These are phyloP conservation scores for Scedosporium aurantiacum DNA, from an alignment of 2,329 filamentous ascomycete species.

Conservation along the genomic window DNA sequence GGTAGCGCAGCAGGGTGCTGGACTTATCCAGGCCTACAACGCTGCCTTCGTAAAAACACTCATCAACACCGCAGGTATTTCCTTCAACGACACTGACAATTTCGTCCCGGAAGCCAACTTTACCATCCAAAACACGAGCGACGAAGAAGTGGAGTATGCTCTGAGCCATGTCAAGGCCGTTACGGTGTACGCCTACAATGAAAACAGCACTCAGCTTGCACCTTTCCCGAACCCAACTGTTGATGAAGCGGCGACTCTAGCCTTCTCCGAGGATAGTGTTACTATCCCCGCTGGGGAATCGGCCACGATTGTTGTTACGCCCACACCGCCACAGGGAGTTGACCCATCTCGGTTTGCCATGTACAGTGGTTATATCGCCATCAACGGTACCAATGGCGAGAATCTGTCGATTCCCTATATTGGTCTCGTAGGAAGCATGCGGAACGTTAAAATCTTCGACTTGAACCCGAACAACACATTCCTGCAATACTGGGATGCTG, in stretches of 20 bases:
- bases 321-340: constrained; percentile 12
- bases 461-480: not conserved
- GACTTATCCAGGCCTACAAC: constrained; percentile 48
- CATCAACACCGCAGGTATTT: constrained; percentile 42
- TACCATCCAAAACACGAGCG: constrained; percentile 42
- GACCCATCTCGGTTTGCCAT: constrained; percentile 21
- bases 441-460: constrained; percentile 24
- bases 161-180: constrained; percentile 38
- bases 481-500: constrained; percentile 4
- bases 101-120: constrained; percentile 38
- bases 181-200: constrained; percentile 42
- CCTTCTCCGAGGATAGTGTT: constrained; percentile 30
- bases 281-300: constrained; percentile 19
- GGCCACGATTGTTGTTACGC: constrained; percentile 20
- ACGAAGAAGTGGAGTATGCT: constrained; percentile 35
- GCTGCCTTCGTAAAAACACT: constrained; percentile 43
- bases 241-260: constrained; percentile 15
- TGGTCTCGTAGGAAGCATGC: constrained; percentile 21
- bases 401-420: constrained; percentile 27
- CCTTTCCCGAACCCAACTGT: constrained; percentile 29
- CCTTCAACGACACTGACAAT: constrained; percentile 54
- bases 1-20: constrained; percentile 48
- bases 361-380: constrained; percentile 31
- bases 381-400: constrained; percentile 26
- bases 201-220: constrained; percentile 17